Evolutionary conservation across 305 asterid genomes (phyloP).

Genomic region (Fraxinus velutina): DNA sequence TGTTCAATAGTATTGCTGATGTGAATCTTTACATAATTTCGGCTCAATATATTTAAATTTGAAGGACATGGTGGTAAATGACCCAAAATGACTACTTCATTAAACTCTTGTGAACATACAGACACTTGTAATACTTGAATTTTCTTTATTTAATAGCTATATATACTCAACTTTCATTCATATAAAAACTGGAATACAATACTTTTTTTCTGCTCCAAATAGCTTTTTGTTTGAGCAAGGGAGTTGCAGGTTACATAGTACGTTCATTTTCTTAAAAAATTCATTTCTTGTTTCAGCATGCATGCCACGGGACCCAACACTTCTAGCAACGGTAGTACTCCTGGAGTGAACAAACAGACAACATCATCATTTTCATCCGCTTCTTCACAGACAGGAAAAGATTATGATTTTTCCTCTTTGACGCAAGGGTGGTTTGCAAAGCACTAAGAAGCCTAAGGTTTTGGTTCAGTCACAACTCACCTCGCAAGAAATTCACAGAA

Average conservation of each 20-base stretch:
- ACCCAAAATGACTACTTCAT: not conserved
- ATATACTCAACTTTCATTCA: not conserved
- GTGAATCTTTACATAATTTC: not conserved
- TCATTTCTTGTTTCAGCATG: constrained; percentile 37
- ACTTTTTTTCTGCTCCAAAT: not conserved
- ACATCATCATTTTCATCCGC: constrained; percentile 41
- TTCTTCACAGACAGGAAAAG: constrained; percentile 57
- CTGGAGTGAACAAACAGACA: constrained; percentile 39
- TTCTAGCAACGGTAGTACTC: constrained; percentile 42
- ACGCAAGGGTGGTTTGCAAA: constrained; percentile 52
- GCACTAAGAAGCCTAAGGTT: constrained; percentile 22
- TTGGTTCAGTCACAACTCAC: not conserved
- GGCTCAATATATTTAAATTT: not conserved
- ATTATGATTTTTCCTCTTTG: constrained; percentile 87
- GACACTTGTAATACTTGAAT: not conserved
- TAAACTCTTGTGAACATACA: not conserved
- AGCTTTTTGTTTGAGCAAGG: not conserved
- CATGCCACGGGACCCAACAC: constrained; percentile 45
- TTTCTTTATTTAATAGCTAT: not conserved
- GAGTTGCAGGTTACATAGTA: not conserved
- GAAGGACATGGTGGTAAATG: not conserved
- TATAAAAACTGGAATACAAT: not conserved
- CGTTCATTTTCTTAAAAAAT: not conserved
- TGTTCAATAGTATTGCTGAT: not conserved
- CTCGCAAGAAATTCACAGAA: constrained; percentile 13